phyloP scores from a whole-genome alignment of 2,329 filamentous ascomycete species.

The Venturia carpophila region DNA sequence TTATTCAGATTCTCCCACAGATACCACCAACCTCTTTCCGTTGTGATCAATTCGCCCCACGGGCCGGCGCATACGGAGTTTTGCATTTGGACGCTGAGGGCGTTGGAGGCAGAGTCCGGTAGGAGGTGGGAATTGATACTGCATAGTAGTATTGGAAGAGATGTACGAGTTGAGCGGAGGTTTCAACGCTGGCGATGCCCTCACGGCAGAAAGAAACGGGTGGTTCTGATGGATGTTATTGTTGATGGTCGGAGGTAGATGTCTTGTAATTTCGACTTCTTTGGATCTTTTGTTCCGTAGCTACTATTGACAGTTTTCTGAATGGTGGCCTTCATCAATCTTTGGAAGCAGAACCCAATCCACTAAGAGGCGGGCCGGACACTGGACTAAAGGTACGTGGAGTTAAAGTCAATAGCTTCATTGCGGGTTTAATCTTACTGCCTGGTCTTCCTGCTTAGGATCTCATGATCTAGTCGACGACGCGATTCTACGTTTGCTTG shows the following conservation, averaged over 20 bases:
- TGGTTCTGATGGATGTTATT: neutral
- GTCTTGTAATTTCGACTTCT: conserved; percentile 6
- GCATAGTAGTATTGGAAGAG: conserved; percentile 2
- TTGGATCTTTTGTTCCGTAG: conserved; percentile 6
- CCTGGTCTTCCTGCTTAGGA: neutral
- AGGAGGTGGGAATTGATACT: neutral
- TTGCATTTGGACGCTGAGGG: conserved; percentile 1
- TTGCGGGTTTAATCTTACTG: neutral
- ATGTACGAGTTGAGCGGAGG: conserved; percentile 6
- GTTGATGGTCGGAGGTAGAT: neutral
- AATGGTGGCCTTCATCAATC: neutral
- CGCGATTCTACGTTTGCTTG: neutral
- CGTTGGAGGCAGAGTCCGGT: neutral
- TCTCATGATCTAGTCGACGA: neutral
- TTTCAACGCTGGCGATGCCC: neutral
- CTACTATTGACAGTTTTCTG: neutral
- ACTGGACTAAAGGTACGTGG: neutral
- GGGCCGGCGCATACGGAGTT: conserved; percentile 8
- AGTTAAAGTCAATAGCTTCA: neutral
- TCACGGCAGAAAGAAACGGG: neutral
- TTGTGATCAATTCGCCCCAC: conserved; percentile 1
- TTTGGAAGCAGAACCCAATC: neutral
- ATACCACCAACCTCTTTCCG: conserved; percentile 10
- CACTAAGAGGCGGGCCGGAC: neutral
- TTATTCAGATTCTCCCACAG: neutral